These are phyloP conservation scores for Lasiosphaeria miniovina DNA, from an alignment of 495 filamentous ascomycete genomes.

Conservation along the genomic window DNA sequence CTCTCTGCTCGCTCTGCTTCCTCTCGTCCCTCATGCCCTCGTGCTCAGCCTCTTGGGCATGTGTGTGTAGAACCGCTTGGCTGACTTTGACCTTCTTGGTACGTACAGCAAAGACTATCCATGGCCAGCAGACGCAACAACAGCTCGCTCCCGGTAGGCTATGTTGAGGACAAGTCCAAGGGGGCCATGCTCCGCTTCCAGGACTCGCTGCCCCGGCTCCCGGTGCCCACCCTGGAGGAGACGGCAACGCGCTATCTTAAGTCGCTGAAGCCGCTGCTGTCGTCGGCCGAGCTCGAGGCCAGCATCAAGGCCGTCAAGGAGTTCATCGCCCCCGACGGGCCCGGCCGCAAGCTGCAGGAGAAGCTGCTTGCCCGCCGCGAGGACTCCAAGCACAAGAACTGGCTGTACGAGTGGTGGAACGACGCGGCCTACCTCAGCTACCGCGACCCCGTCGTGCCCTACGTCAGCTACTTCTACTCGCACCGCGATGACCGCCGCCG, in stretches of 20 bases:
- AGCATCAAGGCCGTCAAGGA: conserved; percentile 80
- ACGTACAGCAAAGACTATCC: conserved; percentile 33
- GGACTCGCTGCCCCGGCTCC: conserved; percentile 86
- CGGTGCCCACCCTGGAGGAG: conserved; percentile 91
- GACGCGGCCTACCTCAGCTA: conserved; percentile 85
- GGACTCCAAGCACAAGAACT: conserved; percentile 84
- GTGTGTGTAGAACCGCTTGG: not conserved
- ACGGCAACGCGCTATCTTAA: conserved; percentile 89
- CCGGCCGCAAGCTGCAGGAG: conserved; percentile 84
- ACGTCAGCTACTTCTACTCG: conserved; percentile 99
- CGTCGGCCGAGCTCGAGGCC: conserved; percentile 64
- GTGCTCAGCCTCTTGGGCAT: not conserved
- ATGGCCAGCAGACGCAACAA: conserved; percentile 57
- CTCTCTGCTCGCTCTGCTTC: no score
- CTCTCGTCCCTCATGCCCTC: no score
- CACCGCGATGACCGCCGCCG: conserved; percentile 90
- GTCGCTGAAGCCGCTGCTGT: conserved; percentile 80
- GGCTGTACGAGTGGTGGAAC: conserved; percentile 98
- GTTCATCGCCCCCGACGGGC: conserved; percentile 76
- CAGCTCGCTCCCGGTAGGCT: conserved; percentile 67
- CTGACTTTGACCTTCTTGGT: not conserved
- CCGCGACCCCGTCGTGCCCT: conserved; percentile 94
- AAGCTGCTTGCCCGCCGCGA: conserved; percentile 77
- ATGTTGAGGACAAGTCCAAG: conserved; percentile 87
- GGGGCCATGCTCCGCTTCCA: conserved; percentile 94